These are phyloP conservation scores for Fusarium dlaminii DNA, from an alignment of 2,329 filamentous ascomycete species.

Conservation along the genomic window DNA sequence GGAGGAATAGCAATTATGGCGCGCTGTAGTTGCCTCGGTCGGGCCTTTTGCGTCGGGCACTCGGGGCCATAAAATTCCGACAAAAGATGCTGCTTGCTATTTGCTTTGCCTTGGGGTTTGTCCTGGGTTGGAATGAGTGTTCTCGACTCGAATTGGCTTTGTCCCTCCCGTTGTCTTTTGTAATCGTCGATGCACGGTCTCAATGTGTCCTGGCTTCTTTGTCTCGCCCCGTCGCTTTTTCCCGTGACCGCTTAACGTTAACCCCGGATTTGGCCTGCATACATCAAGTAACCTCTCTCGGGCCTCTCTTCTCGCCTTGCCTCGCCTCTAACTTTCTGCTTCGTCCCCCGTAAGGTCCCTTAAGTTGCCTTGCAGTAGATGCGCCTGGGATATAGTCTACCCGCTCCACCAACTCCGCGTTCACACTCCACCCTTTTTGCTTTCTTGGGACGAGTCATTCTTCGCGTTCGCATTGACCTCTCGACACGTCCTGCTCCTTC, in stretches of 20 bases:
- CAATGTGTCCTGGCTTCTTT: slow-evolving; percentile 22
- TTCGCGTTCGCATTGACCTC: slow-evolving; percentile 31
- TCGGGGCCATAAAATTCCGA: slow-evolving; percentile 37
- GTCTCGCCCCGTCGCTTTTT: slow-evolving; percentile 11
- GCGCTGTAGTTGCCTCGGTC: slow-evolving; percentile 11
- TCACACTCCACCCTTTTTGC: slow-evolving; percentile 40
- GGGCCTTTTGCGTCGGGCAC: slow-evolving; percentile 28
- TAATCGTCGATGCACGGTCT: slow-evolving; percentile 37
- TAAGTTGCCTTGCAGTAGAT: slow-evolving; percentile 5
- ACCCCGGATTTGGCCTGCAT: slow-evolving; percentile 27
- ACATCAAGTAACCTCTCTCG: slow-evolving; percentile 16
- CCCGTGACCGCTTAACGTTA: slow-evolving; percentile 23
- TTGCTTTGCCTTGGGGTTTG: slow-evolving; percentile 12
- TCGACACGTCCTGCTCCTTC: slow-evolving; percentile 23
- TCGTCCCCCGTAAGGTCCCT: slow-evolving; percentile 25
- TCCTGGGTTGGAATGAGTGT: slow-evolving; percentile 27
- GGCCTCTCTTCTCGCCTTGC: slow-evolving; percentile 4
- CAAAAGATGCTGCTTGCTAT: slow-evolving; percentile 29
- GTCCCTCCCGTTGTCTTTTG: slow-evolving; percentile 33
- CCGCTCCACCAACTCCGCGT: slow-evolving; percentile 41
- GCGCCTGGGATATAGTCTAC: slow-evolving; percentile 33
- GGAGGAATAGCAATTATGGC: neutral
- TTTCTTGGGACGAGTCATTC: slow-evolving; percentile 37
- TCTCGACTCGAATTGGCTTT: slow-evolving; percentile 38
- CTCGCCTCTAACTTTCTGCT: slow-evolving; percentile 17